Evolutionary conservation across 2,329 filamentous ascomycete species (phyloP).

Genomic region (Hypoxylon sp.): DNA sequence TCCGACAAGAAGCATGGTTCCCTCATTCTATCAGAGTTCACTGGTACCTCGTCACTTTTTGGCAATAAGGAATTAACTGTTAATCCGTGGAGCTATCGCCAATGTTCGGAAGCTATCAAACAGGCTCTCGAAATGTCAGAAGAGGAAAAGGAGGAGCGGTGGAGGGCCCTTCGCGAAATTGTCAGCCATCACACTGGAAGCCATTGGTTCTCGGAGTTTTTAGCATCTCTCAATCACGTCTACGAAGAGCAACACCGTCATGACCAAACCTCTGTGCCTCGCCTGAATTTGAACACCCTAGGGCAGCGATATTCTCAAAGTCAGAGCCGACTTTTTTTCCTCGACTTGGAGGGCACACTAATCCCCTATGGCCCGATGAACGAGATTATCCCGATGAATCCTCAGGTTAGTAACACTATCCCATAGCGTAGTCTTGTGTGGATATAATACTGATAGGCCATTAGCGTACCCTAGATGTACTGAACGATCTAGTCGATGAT

Average conservation of each 20-base stretch:
- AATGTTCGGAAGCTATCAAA: conserved; percentile 89
- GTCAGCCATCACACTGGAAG: conserved; percentile 87
- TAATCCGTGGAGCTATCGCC: conserved; percentile 95
- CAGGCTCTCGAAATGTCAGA: conserved; percentile 84
- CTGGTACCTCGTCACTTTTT: conserved; percentile 90
- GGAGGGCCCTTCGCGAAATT: conserved; percentile 79
- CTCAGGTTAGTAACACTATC: conserved; percentile 63
- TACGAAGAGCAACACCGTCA: conserved; percentile 88
- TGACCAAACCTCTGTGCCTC: conserved; percentile 88
- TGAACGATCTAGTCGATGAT: conserved; percentile 86
- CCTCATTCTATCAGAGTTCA: conserved; percentile 94
- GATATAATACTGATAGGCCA: conserved; percentile 30
- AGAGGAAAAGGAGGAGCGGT: conserved; percentile 80
- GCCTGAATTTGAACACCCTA: conserved; percentile 79
- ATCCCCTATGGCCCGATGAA: conserved; percentile 88
- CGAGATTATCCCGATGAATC: conserved; percentile 87
- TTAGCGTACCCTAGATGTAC: conserved; percentile 82
- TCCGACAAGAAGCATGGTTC: conserved; percentile 85
- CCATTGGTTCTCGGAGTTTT: conserved; percentile 86
- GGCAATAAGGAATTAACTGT: conserved; percentile 84
- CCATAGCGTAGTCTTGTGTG: background rate
- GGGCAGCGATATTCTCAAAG: conserved; percentile 76
- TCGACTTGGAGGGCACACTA: conserved; percentile 95
- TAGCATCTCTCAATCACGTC: conserved; percentile 77
- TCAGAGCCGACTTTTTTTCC: conserved; percentile 82